These are phyloP conservation scores for Cunninghamia lanceolata DNA, from an alignment of 75 land plant genomes.

Conservation along the genomic window DNA sequence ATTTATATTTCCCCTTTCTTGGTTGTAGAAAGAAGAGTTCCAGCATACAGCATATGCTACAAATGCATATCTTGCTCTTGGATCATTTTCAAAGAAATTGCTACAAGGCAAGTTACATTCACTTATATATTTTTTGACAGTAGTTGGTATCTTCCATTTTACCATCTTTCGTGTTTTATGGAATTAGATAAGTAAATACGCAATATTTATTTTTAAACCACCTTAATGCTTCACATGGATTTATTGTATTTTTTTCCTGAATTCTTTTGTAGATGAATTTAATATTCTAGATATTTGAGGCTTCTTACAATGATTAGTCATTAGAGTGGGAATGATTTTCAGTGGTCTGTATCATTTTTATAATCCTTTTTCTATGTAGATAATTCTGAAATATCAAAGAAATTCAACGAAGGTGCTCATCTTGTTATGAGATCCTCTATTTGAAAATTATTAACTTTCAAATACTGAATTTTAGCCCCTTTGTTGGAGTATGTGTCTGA, in stretches of 20 bases:
- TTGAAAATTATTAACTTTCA: background rate
- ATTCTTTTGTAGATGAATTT: background rate
- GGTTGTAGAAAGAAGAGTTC: slow-evolving; percentile 89
- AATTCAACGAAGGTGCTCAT: background rate
- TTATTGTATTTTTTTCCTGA: background rate
- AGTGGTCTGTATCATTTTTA: background rate
- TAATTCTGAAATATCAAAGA: background rate
- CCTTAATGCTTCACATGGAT: background rate
- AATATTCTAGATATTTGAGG: background rate
- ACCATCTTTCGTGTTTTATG: background rate
- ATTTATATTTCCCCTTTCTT: background rate
- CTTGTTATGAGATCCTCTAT: background rate
- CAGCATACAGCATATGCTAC: slow-evolving; percentile 99
- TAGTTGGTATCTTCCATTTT: slow-evolving; percentile 8
- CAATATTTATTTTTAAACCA: background rate
- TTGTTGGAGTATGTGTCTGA: background rate
- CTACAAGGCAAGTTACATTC: slow-evolving; percentile 50
- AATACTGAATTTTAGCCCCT: background rate
- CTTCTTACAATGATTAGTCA: background rate
- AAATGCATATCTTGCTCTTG: slow-evolving; percentile 85
- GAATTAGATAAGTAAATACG: background rate
- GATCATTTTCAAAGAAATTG: slow-evolving; percentile 55
- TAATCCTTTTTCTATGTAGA: background rate
- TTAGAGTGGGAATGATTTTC: background rate
- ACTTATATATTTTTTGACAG: background rate